Evolutionary conservation across 768 basidiomycete genomes (phyloP).

Genomic region (Tricholoma sp.): DNA sequence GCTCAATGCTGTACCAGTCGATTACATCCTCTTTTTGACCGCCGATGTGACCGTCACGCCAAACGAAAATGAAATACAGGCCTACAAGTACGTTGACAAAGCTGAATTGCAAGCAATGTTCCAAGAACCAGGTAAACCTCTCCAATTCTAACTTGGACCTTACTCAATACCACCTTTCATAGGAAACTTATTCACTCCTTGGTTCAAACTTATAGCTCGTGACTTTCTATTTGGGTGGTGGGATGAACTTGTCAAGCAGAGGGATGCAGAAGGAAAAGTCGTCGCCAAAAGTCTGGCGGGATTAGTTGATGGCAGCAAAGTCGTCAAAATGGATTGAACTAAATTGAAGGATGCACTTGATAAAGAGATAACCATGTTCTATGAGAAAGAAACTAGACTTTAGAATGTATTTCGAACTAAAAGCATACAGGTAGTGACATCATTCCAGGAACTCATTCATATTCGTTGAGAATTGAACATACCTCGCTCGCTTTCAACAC

Average conservation of each 20-base stretch:
- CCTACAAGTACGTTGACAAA: constrained; percentile 87
- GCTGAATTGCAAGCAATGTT: constrained; percentile 91
- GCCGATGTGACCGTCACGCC: constrained; percentile 78
- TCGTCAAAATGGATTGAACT: constrained; percentile 43
- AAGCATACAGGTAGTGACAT: background rate
- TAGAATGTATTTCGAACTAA: background rate
- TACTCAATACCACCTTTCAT: background rate
- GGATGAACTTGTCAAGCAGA: constrained; percentile 78
- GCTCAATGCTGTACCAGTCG: constrained; percentile 50
- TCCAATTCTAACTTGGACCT: too few relatives aligned
- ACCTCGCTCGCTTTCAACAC: background rate
- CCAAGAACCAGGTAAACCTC: constrained; percentile 56
- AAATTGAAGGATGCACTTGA: background rate
- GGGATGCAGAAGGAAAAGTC: constrained; percentile 49
- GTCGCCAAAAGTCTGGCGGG: constrained; percentile 60
- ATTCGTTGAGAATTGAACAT: background rate
- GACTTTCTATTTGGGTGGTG: constrained; percentile 99
- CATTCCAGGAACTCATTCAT: background rate
- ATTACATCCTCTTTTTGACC: constrained; percentile 95
- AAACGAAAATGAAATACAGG: constrained; percentile 89
- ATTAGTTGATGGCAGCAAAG: constrained; percentile 66
- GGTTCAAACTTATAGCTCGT: constrained; percentile 98
- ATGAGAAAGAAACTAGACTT: background rate
- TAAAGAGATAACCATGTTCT: background rate
- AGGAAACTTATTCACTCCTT: constrained; percentile 94